phyloP scores from a whole-genome alignment of 805 yeast species.

The Scheffersomyces lignosus region DNA sequence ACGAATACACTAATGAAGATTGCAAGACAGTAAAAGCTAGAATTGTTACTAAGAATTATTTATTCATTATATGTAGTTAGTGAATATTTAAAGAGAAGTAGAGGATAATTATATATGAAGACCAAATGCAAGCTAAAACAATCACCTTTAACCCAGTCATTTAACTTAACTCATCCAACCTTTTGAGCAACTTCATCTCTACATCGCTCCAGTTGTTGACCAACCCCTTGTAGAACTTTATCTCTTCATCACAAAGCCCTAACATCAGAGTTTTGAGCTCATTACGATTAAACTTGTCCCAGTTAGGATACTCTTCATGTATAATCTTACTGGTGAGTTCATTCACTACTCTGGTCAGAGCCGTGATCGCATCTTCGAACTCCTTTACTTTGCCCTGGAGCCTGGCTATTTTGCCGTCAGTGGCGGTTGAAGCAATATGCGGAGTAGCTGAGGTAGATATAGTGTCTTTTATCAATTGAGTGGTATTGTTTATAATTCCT shows the following conservation, averaged over 20 bases:
- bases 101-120: no score
- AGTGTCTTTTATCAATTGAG: constrained; percentile 49
- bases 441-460: constrained; percentile 48
- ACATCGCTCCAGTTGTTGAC: constrained; percentile 70
- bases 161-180: constrained; percentile 11
- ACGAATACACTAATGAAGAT: no score
- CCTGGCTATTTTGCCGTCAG: constrained; percentile 44
- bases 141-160: neutral
- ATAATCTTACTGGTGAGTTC: constrained; percentile 48
- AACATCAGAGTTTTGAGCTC: constrained; percentile 74
- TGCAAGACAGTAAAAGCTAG: no score
- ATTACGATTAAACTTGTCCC: constrained; percentile 75
- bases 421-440: constrained; percentile 38
- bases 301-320: constrained; percentile 55
- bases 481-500: constrained; percentile 42
- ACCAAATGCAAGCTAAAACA: no score
- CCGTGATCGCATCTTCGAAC: constrained; percentile 45
- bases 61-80: no score
- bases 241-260: constrained; percentile 73
- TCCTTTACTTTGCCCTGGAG: constrained; percentile 42
- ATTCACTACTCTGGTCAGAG: constrained; percentile 45
- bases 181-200: constrained; percentile 27
- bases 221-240: constrained; percentile 67
- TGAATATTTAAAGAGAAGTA: no score
- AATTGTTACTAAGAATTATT: no score